Evolutionary conservation across 1,139 yeast genomes (phyloP).

Genomic region (Ashbya aceris): DNA sequence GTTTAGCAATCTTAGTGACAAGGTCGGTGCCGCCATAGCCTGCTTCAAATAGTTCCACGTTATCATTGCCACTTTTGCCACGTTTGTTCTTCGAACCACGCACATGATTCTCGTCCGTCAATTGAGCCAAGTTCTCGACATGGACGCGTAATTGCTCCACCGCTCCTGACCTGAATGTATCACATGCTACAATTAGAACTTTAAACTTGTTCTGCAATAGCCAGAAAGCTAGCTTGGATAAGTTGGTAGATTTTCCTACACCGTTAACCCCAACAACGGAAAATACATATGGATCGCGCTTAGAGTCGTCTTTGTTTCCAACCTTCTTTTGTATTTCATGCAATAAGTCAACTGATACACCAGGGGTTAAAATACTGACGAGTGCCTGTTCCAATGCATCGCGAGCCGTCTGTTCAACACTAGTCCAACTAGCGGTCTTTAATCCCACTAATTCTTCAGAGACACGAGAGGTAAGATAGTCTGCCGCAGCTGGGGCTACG

Average conservation of each 20-base stretch:
- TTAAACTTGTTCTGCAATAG: constrained; percentile 77
- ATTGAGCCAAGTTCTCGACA: constrained; percentile 67
- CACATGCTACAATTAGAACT: constrained; percentile 92
- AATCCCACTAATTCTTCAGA: constrained; percentile 53
- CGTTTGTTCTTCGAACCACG: constrained; percentile 29
- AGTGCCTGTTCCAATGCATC: constrained; percentile 66
- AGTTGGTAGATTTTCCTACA: constrained; percentile 92
- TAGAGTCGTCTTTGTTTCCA: constrained; percentile 20
- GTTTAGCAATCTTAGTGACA: constrained; percentile 89
- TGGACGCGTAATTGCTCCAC: constrained; percentile 94
- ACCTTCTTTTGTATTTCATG: constrained; percentile 63
- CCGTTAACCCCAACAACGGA: constrained; percentile 98
- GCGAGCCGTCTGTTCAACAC: constrained; percentile 51
- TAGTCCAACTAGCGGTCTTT: constrained; percentile 57
- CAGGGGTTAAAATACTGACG: constrained; percentile 80
- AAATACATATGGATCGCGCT: constrained; percentile 72
- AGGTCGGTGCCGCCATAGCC: constrained; percentile 95
- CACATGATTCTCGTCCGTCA: constrained; percentile 37
- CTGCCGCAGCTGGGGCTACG: constrained; percentile 52
- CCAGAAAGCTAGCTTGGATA: constrained; percentile 95
- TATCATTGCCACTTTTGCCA: constrained; percentile 36
- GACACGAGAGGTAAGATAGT: constrained; percentile 47
- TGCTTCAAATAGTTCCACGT: constrained; percentile 78
- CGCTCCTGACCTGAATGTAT: constrained; percentile 96
- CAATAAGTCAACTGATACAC: constrained; percentile 78